Conservation (phyloP, 2,329 filamentous ascomycete genomes). For the Fusarium sp. region DNA sequence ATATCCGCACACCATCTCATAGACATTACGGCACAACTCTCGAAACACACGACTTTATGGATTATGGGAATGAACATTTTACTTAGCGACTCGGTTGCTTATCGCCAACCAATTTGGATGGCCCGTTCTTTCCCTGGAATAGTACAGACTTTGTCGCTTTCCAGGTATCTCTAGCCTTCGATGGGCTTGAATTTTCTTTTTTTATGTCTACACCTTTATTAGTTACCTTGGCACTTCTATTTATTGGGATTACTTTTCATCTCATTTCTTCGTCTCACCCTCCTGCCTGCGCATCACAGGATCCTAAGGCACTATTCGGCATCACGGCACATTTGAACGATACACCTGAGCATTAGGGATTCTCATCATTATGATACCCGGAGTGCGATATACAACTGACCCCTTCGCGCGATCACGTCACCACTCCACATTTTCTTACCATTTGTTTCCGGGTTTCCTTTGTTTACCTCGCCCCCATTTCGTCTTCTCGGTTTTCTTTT, state of each 20-base stretch:
- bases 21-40: conserved; percentile 5
- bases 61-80: conserved; percentile 30
- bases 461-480: conserved; percentile 27
- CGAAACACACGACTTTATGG: conserved; percentile 22
- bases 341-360: conserved; percentile 52
- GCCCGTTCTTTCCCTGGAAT: conserved; percentile 8
- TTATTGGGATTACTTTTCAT: conserved; percentile 7
- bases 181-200: conserved; percentile 6
- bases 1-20: background rate
- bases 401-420: conserved; percentile 49
- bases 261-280: conserved; percentile 11
- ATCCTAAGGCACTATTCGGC: conserved; percentile 43
- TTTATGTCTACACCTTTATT: conserved; percentile 5
- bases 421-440: conserved; percentile 52
- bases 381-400: conserved; percentile 53
- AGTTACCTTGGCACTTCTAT: conserved; percentile 24
- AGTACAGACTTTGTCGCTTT: background rate
- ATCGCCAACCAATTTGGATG: conserved; percentile 27
- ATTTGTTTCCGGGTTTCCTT: conserved; percentile 21
- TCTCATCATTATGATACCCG: conserved; percentile 54
- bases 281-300: conserved; percentile 25
- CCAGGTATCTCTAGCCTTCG: background rate
- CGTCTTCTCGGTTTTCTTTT: conserved; percentile 29
- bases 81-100: conserved; percentile 32
- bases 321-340: conserved; percentile 49